Evolutionary conservation across 257 asterid species (phyloP).

Genomic region (Petunia axillaris): DNA sequence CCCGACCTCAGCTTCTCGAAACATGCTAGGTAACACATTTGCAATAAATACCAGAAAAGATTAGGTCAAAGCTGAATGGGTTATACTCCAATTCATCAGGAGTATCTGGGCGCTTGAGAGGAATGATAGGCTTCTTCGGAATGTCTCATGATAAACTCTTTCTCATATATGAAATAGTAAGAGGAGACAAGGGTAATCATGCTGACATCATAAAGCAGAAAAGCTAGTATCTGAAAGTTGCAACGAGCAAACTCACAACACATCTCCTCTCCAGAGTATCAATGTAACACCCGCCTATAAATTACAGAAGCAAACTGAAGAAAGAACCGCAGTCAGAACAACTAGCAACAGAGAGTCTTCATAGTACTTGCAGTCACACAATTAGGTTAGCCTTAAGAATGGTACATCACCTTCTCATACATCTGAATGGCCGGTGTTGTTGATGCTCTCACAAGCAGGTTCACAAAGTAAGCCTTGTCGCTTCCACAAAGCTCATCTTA

Average conservation of each 20-base stretch:
- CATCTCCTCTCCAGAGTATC: slow-evolving; percentile 95
- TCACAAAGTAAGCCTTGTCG: slow-evolving; percentile 89
- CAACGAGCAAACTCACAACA: slow-evolving; percentile 57
- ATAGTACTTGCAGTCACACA: not conserved
- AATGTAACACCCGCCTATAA: slow-evolving; percentile 83
- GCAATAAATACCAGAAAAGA: not conserved
- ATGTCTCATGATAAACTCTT: slow-evolving; percentile 84
- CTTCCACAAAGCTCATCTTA: slow-evolving; percentile 42
- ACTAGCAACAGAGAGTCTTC: no score
- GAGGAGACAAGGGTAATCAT: not conserved
- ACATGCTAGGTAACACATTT: not conserved
- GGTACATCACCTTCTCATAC: slow-evolving; percentile 80
- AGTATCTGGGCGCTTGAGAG: slow-evolving; percentile 81
- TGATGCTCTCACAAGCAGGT: slow-evolving; percentile 93
- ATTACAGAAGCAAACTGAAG: slow-evolving; percentile 82
- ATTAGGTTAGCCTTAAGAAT: not conserved
- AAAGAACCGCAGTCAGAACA: slow-evolving; percentile 7
- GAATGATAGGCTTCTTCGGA: slow-evolving; percentile 81
- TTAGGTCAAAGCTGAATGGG: slow-evolving; percentile 33
- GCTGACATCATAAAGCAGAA: slow-evolving; percentile 18
- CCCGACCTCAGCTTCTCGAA: not conserved
- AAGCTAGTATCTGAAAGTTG: slow-evolving; percentile 10
- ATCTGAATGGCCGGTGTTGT: slow-evolving; percentile 92
- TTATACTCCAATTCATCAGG: slow-evolving; percentile 94
- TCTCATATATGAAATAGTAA: slow-evolving; percentile 68